Percentiles rank a stretch among this genome's conserved stretches.
These are phyloP conservation scores for Pelargonium nanum DNA, from an alignment of 345 rosid genomes.

Conservation along the genomic window DNA sequence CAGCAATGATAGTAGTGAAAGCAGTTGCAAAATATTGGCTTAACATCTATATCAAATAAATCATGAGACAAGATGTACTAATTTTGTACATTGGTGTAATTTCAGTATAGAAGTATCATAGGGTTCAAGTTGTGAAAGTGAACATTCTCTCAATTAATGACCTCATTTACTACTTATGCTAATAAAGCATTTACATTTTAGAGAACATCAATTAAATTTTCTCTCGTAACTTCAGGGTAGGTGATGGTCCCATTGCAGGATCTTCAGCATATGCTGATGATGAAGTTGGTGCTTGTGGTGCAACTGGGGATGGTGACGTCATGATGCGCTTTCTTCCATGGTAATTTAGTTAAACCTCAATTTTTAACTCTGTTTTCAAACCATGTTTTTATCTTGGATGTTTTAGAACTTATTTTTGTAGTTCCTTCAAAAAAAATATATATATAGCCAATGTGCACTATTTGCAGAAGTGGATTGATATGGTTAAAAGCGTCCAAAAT, in stretches of 20 bases:
- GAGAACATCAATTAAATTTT: background rate
- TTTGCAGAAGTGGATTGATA: no score
- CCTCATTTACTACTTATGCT: background rate
- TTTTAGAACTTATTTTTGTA: no score
- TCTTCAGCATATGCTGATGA: constrained; percentile 78
- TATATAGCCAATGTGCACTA: no score
- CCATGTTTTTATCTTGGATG: background rate
- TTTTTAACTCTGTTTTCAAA: background rate
- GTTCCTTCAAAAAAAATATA: no score
- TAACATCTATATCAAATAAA: background rate
- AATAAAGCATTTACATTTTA: background rate
- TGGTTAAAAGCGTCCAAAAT: no score
- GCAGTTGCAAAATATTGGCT: background rate
- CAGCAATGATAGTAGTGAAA: no score
- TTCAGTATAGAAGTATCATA: background rate
- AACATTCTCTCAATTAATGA: background rate
- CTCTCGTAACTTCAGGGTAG: constrained; percentile 46
- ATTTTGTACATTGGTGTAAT: background rate
- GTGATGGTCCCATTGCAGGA: constrained; percentile 89
- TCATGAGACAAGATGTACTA: background rate
- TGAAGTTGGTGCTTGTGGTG: constrained; percentile 96
- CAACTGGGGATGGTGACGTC: constrained; percentile 92
- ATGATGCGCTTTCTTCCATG: constrained; percentile 99
- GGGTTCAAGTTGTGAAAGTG: background rate
- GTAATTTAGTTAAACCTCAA: constrained; percentile 22